Percentiles rank a stretch among this genome's conserved stretches.
Evolutionary conservation across 2,329 filamentous ascomycete genomes (phyloP).

Genomic region (Pyrenophora tritici-repentis): DNA sequence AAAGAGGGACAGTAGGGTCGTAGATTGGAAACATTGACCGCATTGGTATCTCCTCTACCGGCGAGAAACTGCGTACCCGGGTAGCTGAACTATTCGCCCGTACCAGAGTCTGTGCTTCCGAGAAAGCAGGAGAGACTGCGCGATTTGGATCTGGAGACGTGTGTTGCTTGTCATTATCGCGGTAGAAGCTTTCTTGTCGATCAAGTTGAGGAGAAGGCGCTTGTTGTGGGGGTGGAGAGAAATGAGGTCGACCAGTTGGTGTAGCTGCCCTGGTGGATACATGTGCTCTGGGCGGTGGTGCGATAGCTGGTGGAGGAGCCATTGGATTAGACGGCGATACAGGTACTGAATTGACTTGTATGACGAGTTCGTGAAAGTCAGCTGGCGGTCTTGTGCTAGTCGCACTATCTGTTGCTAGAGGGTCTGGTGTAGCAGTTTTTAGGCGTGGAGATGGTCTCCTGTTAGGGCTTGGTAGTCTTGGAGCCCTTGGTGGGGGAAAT

Average conservation of each 20-base stretch:
- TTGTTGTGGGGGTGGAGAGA: slow-evolving; percentile 32
- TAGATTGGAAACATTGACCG: slow-evolving; percentile 79
- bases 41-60: slow-evolving; percentile 53
- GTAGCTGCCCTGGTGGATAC: slow-evolving; percentile 34
- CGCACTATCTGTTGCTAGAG: slow-evolving; percentile 37
- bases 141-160: slow-evolving; percentile 39
- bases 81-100: slow-evolving; percentile 46
- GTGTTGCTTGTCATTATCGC: slow-evolving; percentile 20
- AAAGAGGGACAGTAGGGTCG: slow-evolving; percentile 68
- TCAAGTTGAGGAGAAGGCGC: slow-evolving; percentile 25
- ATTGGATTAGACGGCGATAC: slow-evolving; percentile 38
- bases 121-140: slow-evolving; percentile 44
- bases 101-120: slow-evolving; percentile 43
- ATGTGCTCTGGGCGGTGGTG: slow-evolving; percentile 36
- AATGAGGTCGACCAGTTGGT: slow-evolving; percentile 25
- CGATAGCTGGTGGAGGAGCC: slow-evolving; percentile 26
- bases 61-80: slow-evolving; percentile 28
- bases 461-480: slow-evolving; percentile 41
- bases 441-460: slow-evolving; percentile 29
- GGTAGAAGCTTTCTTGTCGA: slow-evolving; percentile 25
- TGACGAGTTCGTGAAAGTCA: slow-evolving; percentile 48
- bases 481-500: slow-evolving; percentile 45
- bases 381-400: slow-evolving; percentile 35
- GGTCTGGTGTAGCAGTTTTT: slow-evolving; percentile 39
- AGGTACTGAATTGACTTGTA: slow-evolving; percentile 48